phyloP scores from a whole-genome alignment of 192 early-diverging fungal genomes.

The Backusella australiensis region DNA sequence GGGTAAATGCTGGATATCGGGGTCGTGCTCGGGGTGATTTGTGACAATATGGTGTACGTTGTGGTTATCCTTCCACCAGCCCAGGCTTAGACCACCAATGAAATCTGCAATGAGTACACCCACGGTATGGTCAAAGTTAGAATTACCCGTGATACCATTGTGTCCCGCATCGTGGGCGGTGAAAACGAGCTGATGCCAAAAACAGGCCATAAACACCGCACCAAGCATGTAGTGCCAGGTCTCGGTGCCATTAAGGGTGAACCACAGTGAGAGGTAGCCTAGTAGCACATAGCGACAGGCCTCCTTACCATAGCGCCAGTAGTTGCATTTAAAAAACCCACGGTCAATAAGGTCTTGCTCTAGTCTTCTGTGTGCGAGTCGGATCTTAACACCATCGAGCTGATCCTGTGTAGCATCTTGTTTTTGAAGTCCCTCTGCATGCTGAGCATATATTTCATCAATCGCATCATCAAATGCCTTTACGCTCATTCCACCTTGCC shows the following conservation, averaged over 20 bases:
- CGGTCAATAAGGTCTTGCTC: conserved; percentile 58
- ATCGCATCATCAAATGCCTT: conserved; percentile 26
- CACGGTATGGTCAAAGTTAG: conserved; percentile 71
- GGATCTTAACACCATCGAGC: conserved; percentile 12
- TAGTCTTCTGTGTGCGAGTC: conserved; percentile 55
- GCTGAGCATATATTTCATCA: conserved; percentile 4
- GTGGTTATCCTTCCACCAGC: conserved; percentile 98
- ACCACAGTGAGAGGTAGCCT: conserved; percentile 41
- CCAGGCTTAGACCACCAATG: conserved; percentile 85
- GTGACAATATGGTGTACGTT: conserved; percentile 97
- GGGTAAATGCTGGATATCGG: conserved; percentile 97
- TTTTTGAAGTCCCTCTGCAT: neutral
- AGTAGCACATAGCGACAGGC: conserved; percentile 45
- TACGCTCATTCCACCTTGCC: conserved; percentile 19
- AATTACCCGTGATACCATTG: conserved; percentile 80
- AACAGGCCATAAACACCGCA: conserved; percentile 59
- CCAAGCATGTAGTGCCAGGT: conserved; percentile 53
- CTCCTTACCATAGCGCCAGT: conserved; percentile 53
- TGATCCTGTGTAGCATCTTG: conserved; percentile 4
- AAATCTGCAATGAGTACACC: conserved; percentile 82
- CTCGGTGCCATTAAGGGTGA: conserved; percentile 45
- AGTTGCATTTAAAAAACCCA: conserved; percentile 66
- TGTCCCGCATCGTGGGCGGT: conserved; percentile 98
- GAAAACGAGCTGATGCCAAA: conserved; percentile 94
- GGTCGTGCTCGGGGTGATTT: conserved; percentile 93